These are phyloP conservation scores for Metarhizium brunneum DNA, from an alignment of 2,329 filamentous ascomycete genomes.

Conservation along the genomic window DNA sequence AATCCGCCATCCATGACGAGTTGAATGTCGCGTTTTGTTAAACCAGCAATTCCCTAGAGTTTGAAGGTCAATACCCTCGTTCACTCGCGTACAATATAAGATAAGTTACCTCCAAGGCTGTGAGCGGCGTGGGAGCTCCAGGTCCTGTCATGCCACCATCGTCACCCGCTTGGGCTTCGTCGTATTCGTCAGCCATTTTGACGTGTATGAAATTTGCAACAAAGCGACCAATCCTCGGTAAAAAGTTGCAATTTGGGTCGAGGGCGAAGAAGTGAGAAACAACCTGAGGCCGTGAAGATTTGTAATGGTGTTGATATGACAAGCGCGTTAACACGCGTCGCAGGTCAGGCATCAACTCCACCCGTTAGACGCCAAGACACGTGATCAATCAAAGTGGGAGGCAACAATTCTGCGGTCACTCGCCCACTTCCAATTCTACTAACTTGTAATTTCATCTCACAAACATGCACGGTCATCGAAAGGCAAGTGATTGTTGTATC, in stretches of 20 bases:
- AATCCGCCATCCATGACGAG: conserved; percentile 84
- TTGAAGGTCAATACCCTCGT: neutral
- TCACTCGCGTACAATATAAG: neutral
- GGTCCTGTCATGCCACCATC: conserved; percentile 69
- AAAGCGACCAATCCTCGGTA: neutral
- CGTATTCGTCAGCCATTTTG: conserved; percentile 46
- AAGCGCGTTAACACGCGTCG: conserved; percentile 26
- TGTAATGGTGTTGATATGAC: conserved; percentile 12
- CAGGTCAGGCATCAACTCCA: conserved; percentile 15
- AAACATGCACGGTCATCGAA: neutral
- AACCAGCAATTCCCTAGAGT: conserved; percentile 67
- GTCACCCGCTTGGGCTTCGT: conserved; percentile 57
- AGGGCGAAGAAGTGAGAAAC: neutral
- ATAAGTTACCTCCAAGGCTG: conserved; percentile 69
- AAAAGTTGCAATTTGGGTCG: neutral
- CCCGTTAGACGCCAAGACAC: conserved; percentile 28
- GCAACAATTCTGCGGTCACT: neutral
- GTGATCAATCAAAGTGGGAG: conserved; percentile 13
- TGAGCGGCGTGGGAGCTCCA: conserved; percentile 85
- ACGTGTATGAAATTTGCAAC: neutral
- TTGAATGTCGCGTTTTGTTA: conserved; percentile 95
- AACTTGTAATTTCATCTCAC: neutral
- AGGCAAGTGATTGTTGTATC: neutral
- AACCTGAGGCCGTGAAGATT: conserved; percentile 9
- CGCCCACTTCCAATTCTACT: too few relatives aligned